These are phyloP conservation scores for Cyberlindnera nakhonratchasimensis DNA, from an alignment of 805 yeast genomes.

Conservation along the genomic window DNA sequence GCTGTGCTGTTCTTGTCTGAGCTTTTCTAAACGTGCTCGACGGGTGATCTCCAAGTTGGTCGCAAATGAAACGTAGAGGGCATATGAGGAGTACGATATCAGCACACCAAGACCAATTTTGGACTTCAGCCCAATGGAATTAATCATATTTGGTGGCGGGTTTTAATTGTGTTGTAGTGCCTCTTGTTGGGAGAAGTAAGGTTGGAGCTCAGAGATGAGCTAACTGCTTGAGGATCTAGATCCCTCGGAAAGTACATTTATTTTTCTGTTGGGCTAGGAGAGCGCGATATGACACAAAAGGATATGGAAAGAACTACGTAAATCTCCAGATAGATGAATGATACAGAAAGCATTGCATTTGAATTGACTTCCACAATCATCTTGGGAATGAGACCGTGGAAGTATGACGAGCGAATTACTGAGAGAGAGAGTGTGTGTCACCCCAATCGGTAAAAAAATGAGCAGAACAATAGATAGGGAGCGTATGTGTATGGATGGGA, in stretches of 20 bases:
- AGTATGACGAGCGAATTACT: slow-evolving; percentile 1
- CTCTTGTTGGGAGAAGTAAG: too few relatives aligned
- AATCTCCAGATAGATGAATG: background rate
- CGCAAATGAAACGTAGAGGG: slow-evolving; percentile 53
- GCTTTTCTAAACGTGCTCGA: slow-evolving; percentile 34
- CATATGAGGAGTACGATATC: slow-evolving; percentile 59
- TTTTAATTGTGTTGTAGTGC: too few relatives aligned
- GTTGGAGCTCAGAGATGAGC: too few relatives aligned
- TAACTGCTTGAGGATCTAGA: too few relatives aligned
- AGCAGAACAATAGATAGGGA: background rate
- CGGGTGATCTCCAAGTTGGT: slow-evolving; percentile 52
- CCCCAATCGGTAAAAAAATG: background rate
- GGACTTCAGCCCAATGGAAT: slow-evolving; percentile 21
- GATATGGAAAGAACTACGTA: background rate
- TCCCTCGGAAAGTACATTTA: too few relatives aligned
- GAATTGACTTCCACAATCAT: background rate
- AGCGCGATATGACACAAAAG: background rate
- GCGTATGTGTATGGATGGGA: too few relatives aligned
- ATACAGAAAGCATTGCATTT: background rate
- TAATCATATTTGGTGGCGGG: slow-evolving; percentile 5
- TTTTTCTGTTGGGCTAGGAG: background rate
- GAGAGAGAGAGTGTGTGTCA: background rate
- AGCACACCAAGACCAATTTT: slow-evolving; percentile 30
- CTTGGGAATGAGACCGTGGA: background rate
- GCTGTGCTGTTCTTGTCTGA: slow-evolving; percentile 8